Base-by-base conservation (phyloP, 2,329 filamentous ascomycete species). In the Colletotrichum viniferum region DNA sequence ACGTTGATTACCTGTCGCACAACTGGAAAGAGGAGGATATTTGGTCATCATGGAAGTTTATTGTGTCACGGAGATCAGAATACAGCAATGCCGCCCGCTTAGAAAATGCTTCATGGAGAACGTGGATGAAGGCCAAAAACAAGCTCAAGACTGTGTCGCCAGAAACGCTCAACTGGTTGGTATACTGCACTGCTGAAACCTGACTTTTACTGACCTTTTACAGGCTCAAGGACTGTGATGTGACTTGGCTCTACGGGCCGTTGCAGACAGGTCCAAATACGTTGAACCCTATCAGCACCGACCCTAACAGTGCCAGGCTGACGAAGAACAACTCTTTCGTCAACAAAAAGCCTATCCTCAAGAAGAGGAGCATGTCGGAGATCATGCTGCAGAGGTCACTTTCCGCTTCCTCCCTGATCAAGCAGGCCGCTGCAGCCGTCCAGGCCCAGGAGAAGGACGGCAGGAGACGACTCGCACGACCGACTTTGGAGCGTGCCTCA, bases 91-190 rank as follows among this genome's bases (percentile, higher is more conserved):
- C 94, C 43, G 93, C 93, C 38, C 90, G 97, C 65, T 85, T 98
- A 34, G 97, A 98, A 84, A 98, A 99, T 84, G 97, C 97, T 4
- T 98, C 96, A 1, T 99, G 97, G 97, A 91, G 97, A 82, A 97
- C 96, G 2, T 98, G 97, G 97, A 94, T 95, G 82, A 98, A 98
- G 85, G 90, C 94, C 64, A 98, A 98, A 85, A 94, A 97, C 83
- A 92, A 94, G 55, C 88, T 98, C 64, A 93, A 92, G 82, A 98
- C 96, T 0, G 92, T 98, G 26, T 96, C 95, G 9, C 96, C 97
- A 4, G 96, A 98, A 84, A 95, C 94, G 3, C 88, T 99, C 71
- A 98, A 98, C 85, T 99, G 97, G 96, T 98, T 85, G 81, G 92
- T 88, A 52, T 34, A 9, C 7, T 18, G 26, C 34, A 24, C 16